phyloP scores from a whole-genome alignment of 2,329 filamentous ascomycete species.

The Triangularia verruculosa region DNA sequence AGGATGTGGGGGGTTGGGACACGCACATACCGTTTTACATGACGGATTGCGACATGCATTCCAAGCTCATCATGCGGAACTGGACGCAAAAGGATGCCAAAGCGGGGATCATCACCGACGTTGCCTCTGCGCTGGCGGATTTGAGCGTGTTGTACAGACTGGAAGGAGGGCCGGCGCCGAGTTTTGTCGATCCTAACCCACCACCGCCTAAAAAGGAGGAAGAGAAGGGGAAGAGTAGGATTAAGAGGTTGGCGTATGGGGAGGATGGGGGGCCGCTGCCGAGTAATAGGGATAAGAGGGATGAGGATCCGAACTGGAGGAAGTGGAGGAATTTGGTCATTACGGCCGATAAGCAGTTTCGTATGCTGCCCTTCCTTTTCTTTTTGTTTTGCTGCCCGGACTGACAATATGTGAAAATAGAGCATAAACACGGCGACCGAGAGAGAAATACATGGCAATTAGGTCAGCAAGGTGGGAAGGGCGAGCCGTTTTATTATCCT shows the following conservation, averaged over 20 bases:
- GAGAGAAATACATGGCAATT: slow-evolving; percentile 52
- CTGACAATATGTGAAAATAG: slow-evolving; percentile 1
- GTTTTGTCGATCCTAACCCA: slow-evolving; percentile 37
- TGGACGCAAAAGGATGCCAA: slow-evolving; percentile 40
- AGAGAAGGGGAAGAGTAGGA: slow-evolving; percentile 13
- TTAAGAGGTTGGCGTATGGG: background rate
- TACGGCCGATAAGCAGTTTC: slow-evolving; percentile 38
- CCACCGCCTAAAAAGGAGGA: slow-evolving; percentile 20
- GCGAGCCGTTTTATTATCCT: slow-evolving; percentile 53
- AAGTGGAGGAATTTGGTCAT: slow-evolving; percentile 22
- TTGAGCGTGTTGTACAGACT: slow-evolving; percentile 46
- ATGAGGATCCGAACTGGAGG: slow-evolving; percentile 29
- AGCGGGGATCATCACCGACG: slow-evolving; percentile 45
- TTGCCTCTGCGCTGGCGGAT: slow-evolving; percentile 45
- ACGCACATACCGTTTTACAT: slow-evolving; percentile 56
- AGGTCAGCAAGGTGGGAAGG: slow-evolving; percentile 48
- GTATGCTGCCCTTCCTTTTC: background rate
- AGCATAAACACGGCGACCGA: slow-evolving; percentile 41
- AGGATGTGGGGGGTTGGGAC: slow-evolving; percentile 55
- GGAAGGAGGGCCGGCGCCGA: slow-evolving; percentile 33
- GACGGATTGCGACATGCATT: slow-evolving; percentile 56
- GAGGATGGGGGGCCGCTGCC: slow-evolving; percentile 17
- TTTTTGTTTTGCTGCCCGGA: background rate
- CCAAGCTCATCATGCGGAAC: slow-evolving; percentile 44
- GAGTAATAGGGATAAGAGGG: slow-evolving; percentile 17